Conservation (phyloP, 768 basidiomycete species). For the Strobilomyces dryophilus region DNA sequence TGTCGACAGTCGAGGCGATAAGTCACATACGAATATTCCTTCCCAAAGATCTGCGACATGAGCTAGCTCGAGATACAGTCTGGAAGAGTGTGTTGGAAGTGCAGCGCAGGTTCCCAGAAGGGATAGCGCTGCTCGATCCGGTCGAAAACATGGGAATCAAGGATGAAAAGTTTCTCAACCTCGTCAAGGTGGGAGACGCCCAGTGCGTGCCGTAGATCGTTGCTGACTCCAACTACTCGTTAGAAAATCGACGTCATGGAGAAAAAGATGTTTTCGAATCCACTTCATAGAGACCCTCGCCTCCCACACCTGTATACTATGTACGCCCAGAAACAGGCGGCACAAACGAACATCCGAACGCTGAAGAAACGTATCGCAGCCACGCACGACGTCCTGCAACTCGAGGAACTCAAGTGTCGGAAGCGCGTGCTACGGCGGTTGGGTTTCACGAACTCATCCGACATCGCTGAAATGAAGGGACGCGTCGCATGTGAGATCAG, state of each 20-base stretch:
- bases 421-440: slow-evolving; percentile 92
- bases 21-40: slow-evolving; percentile 83
- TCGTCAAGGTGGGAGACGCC: slow-evolving; percentile 63
- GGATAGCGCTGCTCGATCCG: slow-evolving; percentile 84
- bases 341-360: slow-evolving; percentile 63
- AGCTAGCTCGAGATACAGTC: slow-evolving; percentile 70
- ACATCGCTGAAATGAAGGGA: slow-evolving; percentile 98
- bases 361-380: slow-evolving; percentile 85
- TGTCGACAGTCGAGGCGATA: slow-evolving; percentile 83
- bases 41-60: slow-evolving; percentile 83
- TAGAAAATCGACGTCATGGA: slow-evolving; percentile 94
- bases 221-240: not conserved
- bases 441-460: slow-evolving; percentile 82
- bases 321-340: slow-evolving; percentile 72
- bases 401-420: slow-evolving; percentile 93
- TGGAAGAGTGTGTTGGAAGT: slow-evolving; percentile 93
- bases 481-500: slow-evolving; percentile 98
- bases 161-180: slow-evolving; percentile 85
- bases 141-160: slow-evolving; percentile 94
- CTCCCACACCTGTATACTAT: slow-evolving; percentile 78
- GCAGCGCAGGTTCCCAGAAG: slow-evolving; percentile 85
- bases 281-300: slow-evolving; percentile 72
- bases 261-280: slow-evolving; percentile 73
- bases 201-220: not conserved
- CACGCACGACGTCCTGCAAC: slow-evolving; percentile 88